Base-by-base conservation (phyloP, 73 alveolate species). In the Breviolum minutum region DNA sequence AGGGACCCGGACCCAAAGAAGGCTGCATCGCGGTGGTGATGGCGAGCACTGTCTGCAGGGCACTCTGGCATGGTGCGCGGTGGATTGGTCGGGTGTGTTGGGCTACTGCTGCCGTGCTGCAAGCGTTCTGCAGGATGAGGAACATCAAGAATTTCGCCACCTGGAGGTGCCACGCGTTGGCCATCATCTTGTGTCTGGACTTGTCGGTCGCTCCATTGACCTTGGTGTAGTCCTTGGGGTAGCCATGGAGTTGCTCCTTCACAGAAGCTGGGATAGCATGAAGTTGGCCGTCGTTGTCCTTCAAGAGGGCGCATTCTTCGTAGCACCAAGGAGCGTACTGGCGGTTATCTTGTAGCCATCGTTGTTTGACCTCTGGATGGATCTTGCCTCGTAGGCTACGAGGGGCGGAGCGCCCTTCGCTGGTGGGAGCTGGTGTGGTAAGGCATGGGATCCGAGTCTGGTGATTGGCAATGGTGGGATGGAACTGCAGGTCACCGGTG, bases 171-270 rank as follows among this genome's bases (percentile, higher is more conserved):
- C 90, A 81, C 5, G 64, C n/a, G 70, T 81, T 81, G 71, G 64
- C 90, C 27, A 81, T 3, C 70, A 81, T 40, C 40, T 70, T 20
- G 29, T 81, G 90, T 8, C 90, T 9, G 22, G 66, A 27, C 70
- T 29, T 26, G 30, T 7, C n/a, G 71, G 7, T 13, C 30, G 61
- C 90, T 27, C 32, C 66, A 19, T 22, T 11, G 7, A 7, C 32
- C 13, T 32, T 11, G 61, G 90, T 81, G 90, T 17, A 81, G 40
- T 11, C 70, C 4, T 22, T 19, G 17, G 71, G 71, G 13, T 40
- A 48, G 71, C 60, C 64, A 8, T 81, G 90, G 13, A 81, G 70
- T 70, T 40, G 66, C 90, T 81, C 90, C 71, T 81, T 81, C 71
- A 81, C 90, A 7, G 7, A n/a, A 5, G 61, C 17, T n/a, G 90